These are phyloP conservation scores for Nicotiana attenuata DNA, from an alignment of 257 asterid genomes.

Conservation along the genomic window DNA sequence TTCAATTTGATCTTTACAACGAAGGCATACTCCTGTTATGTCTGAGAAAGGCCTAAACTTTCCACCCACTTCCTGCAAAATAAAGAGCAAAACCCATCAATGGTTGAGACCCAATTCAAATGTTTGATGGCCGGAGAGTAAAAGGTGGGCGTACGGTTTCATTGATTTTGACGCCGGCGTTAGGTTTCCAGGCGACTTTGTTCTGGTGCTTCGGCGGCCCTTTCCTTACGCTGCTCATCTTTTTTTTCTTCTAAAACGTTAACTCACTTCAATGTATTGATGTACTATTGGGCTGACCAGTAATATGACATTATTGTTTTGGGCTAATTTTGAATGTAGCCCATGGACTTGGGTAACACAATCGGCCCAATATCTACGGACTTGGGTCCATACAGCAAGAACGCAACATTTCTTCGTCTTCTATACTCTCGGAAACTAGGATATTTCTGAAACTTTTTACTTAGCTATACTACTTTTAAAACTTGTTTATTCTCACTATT, in stretches of 20 bases:
- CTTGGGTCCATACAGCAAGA: neutral
- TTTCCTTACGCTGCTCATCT: slow-evolving; percentile 50
- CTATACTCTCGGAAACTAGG: neutral
- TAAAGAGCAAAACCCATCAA: neutral
- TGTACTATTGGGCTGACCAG: neutral
- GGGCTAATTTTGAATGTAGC: neutral
- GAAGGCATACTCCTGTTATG: slow-evolving; percentile 78
- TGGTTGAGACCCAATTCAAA: neutral
- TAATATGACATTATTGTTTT: neutral
- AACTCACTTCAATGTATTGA: neutral
- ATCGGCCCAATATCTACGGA: neutral
- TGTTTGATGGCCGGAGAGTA: neutral
- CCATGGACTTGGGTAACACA: neutral
- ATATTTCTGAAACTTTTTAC: too few species aligned
- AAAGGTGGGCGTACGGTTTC: slow-evolving; percentile 47
- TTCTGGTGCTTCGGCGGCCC: slow-evolving; percentile 91
- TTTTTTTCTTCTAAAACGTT: neutral
- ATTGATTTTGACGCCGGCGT: slow-evolving; percentile 61
- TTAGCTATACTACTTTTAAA: too few species aligned
- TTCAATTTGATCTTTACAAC: slow-evolving; percentile 87
- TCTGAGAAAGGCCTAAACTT: slow-evolving; percentile 67
- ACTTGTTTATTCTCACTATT: too few species aligned
- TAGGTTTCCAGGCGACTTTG: slow-evolving; percentile 77
- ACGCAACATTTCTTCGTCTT: neutral
- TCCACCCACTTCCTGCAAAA: slow-evolving; percentile 78